phyloP scores from a whole-genome alignment of 2,329 filamentous ascomycete genomes.

The Aspergillus sp. region DNA sequence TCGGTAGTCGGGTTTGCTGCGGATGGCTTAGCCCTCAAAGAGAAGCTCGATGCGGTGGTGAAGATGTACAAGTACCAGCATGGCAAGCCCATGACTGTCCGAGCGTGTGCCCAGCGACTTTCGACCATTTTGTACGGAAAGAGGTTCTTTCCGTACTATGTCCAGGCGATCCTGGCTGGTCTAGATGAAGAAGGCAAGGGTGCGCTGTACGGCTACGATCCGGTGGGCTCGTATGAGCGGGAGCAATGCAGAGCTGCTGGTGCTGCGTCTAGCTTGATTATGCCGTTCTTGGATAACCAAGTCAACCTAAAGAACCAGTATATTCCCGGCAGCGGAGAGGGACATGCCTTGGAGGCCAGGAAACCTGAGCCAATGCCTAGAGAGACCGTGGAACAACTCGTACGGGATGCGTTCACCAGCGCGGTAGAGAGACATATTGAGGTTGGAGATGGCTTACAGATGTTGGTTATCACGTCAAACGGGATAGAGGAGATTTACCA shows the following conservation, averaged over 20 bases:
- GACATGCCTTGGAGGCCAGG: constrained; percentile 72
- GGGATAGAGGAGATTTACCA: constrained; percentile 86
- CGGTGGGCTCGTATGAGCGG: constrained; percentile 95
- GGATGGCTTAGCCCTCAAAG: constrained; percentile 90
- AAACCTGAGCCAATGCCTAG: constrained; percentile 68
- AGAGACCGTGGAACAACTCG: constrained; percentile 78
- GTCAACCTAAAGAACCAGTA: constrained; percentile 99
- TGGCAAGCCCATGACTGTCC: constrained; percentile 92
- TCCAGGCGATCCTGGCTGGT: constrained; percentile 89
- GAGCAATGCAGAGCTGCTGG: constrained; percentile 95
- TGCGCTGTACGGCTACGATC: constrained; percentile 96
- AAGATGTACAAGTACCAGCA: constrained; percentile 99
- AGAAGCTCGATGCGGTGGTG: constrained; percentile 90
- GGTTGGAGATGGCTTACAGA: constrained; percentile 94
- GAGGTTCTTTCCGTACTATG: constrained; percentile 99
- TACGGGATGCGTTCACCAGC: constrained; percentile 97
- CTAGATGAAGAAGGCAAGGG: constrained; percentile 94
- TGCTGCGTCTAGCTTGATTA: constrained; percentile 91
- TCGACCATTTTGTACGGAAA: constrained; percentile 96
- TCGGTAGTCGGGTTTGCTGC: constrained; percentile 96
- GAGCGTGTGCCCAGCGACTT: constrained; percentile 91
- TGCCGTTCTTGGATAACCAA: constrained; percentile 99
- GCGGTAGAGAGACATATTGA: constrained; percentile 99
- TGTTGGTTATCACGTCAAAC: constrained; percentile 86
- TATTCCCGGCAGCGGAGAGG: constrained; percentile 80